These are phyloP conservation scores for Solanum sitiens DNA, from an alignment of 257 asterid species.

Conservation along the genomic window DNA sequence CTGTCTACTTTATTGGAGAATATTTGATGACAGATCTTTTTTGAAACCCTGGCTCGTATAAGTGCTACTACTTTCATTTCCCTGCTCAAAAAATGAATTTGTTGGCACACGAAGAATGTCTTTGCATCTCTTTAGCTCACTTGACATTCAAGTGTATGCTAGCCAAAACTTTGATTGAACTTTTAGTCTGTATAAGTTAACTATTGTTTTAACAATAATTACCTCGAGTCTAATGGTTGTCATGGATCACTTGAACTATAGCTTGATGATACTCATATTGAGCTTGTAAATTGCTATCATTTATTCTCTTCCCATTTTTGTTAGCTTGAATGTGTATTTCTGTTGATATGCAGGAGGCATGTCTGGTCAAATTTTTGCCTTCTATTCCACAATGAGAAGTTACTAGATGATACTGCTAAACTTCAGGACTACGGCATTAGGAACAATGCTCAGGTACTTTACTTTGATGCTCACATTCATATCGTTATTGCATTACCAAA, in stretches of 20 bases:
- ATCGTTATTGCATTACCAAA: background rate
- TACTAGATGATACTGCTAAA: constrained; percentile 46
- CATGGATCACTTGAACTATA: background rate
- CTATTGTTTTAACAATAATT: background rate
- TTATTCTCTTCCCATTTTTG: background rate
- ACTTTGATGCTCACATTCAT: background rate
- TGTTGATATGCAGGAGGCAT: constrained; percentile 59
- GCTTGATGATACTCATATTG: background rate
- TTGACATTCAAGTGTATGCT: background rate
- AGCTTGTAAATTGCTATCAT: background rate
- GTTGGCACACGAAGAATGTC: background rate
- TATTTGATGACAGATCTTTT: background rate
- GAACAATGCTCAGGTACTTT: constrained; percentile 74
- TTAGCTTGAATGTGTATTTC: background rate
- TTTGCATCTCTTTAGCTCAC: background rate
- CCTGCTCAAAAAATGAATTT: background rate
- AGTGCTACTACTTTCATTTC: background rate
- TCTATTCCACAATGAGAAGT: constrained; percentile 54
- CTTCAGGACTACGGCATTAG: constrained; percentile 59
- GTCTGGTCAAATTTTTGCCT: constrained; percentile 86
- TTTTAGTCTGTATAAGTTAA: background rate
- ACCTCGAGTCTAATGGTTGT: background rate
- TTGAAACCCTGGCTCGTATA: background rate
- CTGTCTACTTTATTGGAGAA: background rate
- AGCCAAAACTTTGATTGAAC: background rate